Percentiles rank a stretch among this genome's conserved stretches.
Evolutionary conservation across 305 asterid genomes (phyloP).

Genomic region (Euphrasia arctica): DNA sequence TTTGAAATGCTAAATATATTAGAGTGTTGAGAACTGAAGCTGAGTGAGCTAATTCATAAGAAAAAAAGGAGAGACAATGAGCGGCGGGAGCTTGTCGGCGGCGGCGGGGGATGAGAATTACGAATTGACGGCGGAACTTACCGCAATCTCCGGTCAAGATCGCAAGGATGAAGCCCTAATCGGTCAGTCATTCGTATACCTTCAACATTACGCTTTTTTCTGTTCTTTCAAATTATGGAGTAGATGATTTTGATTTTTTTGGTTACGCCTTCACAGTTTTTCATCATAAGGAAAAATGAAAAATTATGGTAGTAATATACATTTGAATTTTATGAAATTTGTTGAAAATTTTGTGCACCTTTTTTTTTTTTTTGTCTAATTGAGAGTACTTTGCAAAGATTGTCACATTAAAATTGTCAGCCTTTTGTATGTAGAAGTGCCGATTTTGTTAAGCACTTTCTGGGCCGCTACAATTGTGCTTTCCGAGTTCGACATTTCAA

Average conservation of each 20-base stretch:
- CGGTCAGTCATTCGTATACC: conserved; percentile 35
- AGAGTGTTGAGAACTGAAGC: neutral
- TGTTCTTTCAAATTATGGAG: neutral
- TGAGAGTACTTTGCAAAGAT: no score
- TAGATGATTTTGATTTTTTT: neutral
- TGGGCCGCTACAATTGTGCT: no score
- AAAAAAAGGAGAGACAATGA: conserved; percentile 15
- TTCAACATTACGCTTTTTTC: neutral
- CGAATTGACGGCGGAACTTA: conserved; percentile 33
- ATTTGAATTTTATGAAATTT: no score
- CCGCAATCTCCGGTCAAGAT: conserved; percentile 55
- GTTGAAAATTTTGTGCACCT: no score
- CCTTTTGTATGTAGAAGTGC: no score
- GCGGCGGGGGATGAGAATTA: conserved; percentile 41
- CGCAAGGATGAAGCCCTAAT: conserved; percentile 66
- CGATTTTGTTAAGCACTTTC: no score
- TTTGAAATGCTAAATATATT: neutral
- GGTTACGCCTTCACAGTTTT: no score
- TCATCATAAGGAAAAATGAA: no score
- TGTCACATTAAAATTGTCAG: no score
- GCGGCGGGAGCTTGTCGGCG: conserved; percentile 48
- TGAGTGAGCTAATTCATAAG: neutral
- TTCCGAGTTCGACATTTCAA: no score
- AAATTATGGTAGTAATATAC: no score
- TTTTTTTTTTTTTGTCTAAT: no score